Base-by-base conservation (phyloP, 129 eudicot species). In the Arctium lappa region DNA sequence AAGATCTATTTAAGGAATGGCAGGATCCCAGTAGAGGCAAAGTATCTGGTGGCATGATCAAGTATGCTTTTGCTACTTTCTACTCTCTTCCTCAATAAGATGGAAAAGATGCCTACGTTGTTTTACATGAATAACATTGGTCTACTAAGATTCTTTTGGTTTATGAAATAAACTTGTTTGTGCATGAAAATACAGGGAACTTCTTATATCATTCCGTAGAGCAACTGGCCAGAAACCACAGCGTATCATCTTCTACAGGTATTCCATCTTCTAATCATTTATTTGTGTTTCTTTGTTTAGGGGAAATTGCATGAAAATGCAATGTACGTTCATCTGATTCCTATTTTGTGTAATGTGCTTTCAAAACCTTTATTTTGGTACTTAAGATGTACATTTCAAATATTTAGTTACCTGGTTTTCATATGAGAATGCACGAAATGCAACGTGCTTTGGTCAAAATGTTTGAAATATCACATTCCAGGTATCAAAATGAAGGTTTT, bases 181-280 rank as follows among this genome's bases (percentile, higher is more conserved):
- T 83, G 29, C 44, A 0, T 50, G 37, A 48, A 66, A 30, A 76
- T 72, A n/a, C 63, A 94, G 98, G 94, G 98, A 94, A 32, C 89
- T 94, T 37, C 90, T 94, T 2, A 85, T 92, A 48, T 94, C 98
- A 3, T 94, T 94, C 87, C 91, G 91, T 46, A 86, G 90, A 87
- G 85, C 97, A 39, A 94, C 97, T 74, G 94, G 95, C 3, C 91
- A 87, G 74, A 92, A 90, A 60, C 98, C 98, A 0, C 86, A 86
- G 81, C 88, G 98, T 5, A 94, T 94, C 12, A 94, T 94, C 22
- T 94, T 94, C 77, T 94, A 92, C 82, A 92, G 98, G 98, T 94
- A 77, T 60, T 12, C 18, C 38, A 69, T 16, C 80, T 63, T 9
- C 48, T 81, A 3, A 15, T 56, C 6, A 12, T 56, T 56, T 56